Evolutionary conservation across 192 early-diverging fungal species (phyloP).

Genomic region (Umbelopsis sp.): DNA sequence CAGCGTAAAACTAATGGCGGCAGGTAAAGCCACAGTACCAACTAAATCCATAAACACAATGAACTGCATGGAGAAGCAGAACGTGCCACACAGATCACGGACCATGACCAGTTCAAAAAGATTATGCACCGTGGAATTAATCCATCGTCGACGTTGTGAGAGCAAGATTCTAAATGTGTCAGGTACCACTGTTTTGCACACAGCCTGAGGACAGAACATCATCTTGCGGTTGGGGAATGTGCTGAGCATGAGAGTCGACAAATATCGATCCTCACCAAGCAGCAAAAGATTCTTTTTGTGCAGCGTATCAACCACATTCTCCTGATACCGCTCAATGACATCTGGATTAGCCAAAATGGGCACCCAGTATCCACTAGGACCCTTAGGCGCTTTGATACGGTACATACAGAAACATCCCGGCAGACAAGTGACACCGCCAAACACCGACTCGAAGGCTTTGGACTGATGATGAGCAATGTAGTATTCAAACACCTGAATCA

Average conservation of each 20-base stretch:
- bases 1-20: slow-evolving; percentile 84
- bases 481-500: slow-evolving; percentile 90
- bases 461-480: slow-evolving; percentile 82
- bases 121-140: slow-evolving; percentile 89
- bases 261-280: slow-evolving; percentile 76
- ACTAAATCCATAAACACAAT: slow-evolving; percentile 93
- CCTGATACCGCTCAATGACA: slow-evolving; percentile 83
- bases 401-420: slow-evolving; percentile 91
- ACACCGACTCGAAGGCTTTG: slow-evolving; percentile 86
- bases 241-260: slow-evolving; percentile 77
- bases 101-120: slow-evolving; percentile 82
- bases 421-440: slow-evolving; percentile 83
- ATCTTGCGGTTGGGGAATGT: slow-evolving; percentile 77
- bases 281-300: slow-evolving; percentile 78
- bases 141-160: slow-evolving; percentile 84
- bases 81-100: slow-evolving; percentile 83
- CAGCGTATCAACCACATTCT: slow-evolving; percentile 81
- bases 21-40: slow-evolving; percentile 89
- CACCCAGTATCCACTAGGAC: slow-evolving; percentile 73
- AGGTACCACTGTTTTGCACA: slow-evolving; percentile 77
- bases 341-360: slow-evolving; percentile 83
- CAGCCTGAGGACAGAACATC: slow-evolving; percentile 72
- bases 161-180: slow-evolving; percentile 68
- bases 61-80: slow-evolving; percentile 97
- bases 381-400: slow-evolving; percentile 83